Base-by-base conservation (phyloP, 202 grass and related monocot species). In the Digitaria exilis region DNA sequence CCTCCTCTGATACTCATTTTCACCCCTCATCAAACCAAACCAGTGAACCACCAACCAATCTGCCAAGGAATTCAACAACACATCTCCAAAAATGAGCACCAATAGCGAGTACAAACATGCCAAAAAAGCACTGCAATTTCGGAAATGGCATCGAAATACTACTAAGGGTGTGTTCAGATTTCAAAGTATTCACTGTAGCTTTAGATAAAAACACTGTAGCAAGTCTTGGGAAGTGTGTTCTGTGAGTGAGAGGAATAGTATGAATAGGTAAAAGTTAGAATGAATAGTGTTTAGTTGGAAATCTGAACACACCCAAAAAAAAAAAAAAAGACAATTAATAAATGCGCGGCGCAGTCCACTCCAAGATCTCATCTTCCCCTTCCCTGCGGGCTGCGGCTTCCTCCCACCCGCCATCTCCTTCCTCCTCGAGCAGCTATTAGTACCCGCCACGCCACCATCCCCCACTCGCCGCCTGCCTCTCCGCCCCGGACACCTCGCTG, bases 301-400 rank as follows among this genome's bases (percentile, higher is more conserved):
- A n/a, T n/a, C n/a, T n/a, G n/a, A n/a, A n/a, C n/a, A n/a, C n/a
- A n/a, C n/a, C n/a, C n/a, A n/a, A n/a, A n/a, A n/a, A n/a, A n/a
- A n/a, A n/a, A n/a, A n/a, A 69, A 87, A 83, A 65, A 21, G 35
- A 28, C 9, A 22, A 82, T 82, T 60, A 68, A 71, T 90, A 61
- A 87, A 87, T 90, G 80, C 44, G 46, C 72, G 54, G 25, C 82
- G 13, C 73, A 82, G 84, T 74, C 29, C 84, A 73, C 87, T 71
- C 78, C 78, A 77, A 60, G 74, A 79, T 80, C 80, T 75, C 75
- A 69, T 46, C 26, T 28, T 51, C 35, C 57, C 26, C 30, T 25
- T 25, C 4, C 37, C n/a, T 3, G 9, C 28, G 1, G 15, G 16
- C 29, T 34, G 61, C 7, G 62, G 16, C 22, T 9, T 18, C 51